Evolutionary conservation across 2,329 filamentous ascomycete species (phyloP).

Genomic region (Lachnellula arida): DNA sequence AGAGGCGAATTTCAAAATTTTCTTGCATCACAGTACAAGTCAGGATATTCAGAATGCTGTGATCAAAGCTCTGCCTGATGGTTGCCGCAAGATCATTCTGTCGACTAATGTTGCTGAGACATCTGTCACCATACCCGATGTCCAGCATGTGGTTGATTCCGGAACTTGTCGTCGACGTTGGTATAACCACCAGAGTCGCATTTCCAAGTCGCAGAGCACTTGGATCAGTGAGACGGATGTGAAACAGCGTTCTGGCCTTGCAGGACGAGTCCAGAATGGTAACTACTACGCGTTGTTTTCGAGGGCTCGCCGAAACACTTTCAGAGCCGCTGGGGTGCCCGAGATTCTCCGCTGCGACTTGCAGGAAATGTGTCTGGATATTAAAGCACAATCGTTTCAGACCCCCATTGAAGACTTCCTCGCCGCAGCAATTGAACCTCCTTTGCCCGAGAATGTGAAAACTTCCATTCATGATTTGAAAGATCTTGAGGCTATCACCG

Average conservation of each 20-base stretch:
- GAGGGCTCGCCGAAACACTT: conserved; percentile 79
- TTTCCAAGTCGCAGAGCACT: conserved; percentile 83
- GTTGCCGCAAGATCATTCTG: conserved; percentile 85
- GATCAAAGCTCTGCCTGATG: conserved; percentile 66
- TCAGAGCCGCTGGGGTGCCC: conserved; percentile 73
- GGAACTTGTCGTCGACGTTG: conserved; percentile 91
- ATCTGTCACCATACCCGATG: conserved; percentile 94
- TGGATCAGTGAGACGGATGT: conserved; percentile 91
- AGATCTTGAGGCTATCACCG: conserved; percentile 83
- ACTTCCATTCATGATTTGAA: conserved; percentile 72
- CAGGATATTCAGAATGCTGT: conserved; percentile 83
- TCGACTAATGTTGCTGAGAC: conserved; percentile 97
- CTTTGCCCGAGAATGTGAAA: conserved; percentile 74
- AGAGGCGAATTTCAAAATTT: conserved; percentile 75
- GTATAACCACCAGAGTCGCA: conserved; percentile 82
- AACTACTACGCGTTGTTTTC: conserved; percentile 90
- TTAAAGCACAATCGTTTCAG: conserved; percentile 86
- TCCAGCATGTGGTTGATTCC: conserved; percentile 90
- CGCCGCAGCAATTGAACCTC: conserved; percentile 78
- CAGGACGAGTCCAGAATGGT: conserved; percentile 84
- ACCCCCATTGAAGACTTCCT: conserved; percentile 75
- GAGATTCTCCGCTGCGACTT: conserved; percentile 88
- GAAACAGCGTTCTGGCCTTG: conserved; percentile 87
- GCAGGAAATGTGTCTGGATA: conserved; percentile 86
- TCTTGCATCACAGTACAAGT: conserved; percentile 85